Evolutionary conservation across 495 filamentous ascomycete genomes (phyloP), one percentile per base, ranked within the genome.

Genomic region (Viridothelium virens): DNA sequence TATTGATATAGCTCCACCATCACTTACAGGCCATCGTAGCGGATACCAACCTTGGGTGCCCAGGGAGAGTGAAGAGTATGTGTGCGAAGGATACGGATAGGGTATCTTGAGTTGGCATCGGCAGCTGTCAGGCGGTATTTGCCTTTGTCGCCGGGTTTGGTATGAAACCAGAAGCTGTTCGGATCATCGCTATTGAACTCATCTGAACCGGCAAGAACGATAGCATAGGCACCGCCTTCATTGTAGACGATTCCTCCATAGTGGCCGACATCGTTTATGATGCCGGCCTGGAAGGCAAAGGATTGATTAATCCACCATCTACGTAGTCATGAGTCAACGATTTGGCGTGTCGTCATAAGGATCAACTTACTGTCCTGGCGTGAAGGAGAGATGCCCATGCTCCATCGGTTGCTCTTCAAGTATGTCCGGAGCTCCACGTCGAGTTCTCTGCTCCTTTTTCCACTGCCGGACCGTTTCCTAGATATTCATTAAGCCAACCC

Each of bases 21-120:
- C 14, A 75, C 74, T 70, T 48, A 79, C 77, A 77, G 66, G 37
- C 77, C 77, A 39, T 77, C 77, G 65, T 77, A 79, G 61, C 77
- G 56, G 18, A 79, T 61, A 1, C 77, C 77, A 39, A 74, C 76
- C 61, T 71, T 73, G 1, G 76, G 77, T 7, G 70, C 69, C 70
- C 70, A 75, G 37, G 74, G 65, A 44, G 69, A 74, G 31, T 61
- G 67, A 16, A 79, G 67, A 7, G 67, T 69, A 62, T 79, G 75
- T 31, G 63, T 71, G 14, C 76, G 67, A 34, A 79, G 66, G 7
- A 77, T 66, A 16, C 77, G 69, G 25, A 79, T 66, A 10, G 72
- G 72, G 12, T 69, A 33, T 25, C 74, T 65, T 37, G 71, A 71
- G 16, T 70, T 68, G 5, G 34, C 38, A 37, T 70, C 70, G 1